Evolutionary conservation across 169 alveolate genomes (phyloP).

Genomic region (Eimeria necatrix): DNA sequence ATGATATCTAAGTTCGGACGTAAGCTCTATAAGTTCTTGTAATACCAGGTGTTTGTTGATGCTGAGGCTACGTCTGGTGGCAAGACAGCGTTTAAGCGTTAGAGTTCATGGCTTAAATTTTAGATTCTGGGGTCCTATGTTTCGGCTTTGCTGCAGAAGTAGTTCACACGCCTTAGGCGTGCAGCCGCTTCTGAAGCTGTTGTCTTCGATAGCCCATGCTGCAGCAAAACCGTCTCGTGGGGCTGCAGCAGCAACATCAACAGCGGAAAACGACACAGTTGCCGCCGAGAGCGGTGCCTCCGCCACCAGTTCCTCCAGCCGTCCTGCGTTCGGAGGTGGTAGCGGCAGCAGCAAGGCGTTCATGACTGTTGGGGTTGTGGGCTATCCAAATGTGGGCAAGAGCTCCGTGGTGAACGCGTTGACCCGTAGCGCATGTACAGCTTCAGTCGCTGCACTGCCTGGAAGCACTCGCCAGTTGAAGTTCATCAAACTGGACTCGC

Average conservation of each 20-base stretch:
- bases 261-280: slow-evolving; percentile 25
- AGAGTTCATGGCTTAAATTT: neutral
- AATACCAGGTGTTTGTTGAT: too few species aligned
- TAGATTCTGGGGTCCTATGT: neutral
- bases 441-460: slow-evolving; percentile 95
- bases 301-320: neutral
- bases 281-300: neutral
- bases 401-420: slow-evolving; percentile 94
- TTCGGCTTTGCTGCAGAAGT: slow-evolving; percentile 51
- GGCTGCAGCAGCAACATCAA: slow-evolving; percentile 30
- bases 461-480: slow-evolving; percentile 95
- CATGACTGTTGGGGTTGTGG: slow-evolving; percentile 95
- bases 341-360: slow-evolving; percentile 84
- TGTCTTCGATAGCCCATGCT: slow-evolving; percentile 61
- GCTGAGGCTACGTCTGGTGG: neutral
- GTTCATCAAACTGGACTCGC: slow-evolving; percentile 93
- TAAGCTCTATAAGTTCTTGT: too few species aligned
- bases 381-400: slow-evolving; percentile 97
- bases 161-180: slow-evolving; percentile 62
- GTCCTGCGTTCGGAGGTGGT: neutral
- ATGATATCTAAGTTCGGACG: too few species aligned
- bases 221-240: slow-evolving; percentile 37
- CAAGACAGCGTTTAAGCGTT: too few species aligned
- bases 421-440: slow-evolving; percentile 92
- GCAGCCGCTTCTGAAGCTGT: slow-evolving; percentile 56